These are phyloP conservation scores for Heliamphora exappendiculata DNA, from an alignment of 148 eudicot species.

Conservation along the genomic window DNA sequence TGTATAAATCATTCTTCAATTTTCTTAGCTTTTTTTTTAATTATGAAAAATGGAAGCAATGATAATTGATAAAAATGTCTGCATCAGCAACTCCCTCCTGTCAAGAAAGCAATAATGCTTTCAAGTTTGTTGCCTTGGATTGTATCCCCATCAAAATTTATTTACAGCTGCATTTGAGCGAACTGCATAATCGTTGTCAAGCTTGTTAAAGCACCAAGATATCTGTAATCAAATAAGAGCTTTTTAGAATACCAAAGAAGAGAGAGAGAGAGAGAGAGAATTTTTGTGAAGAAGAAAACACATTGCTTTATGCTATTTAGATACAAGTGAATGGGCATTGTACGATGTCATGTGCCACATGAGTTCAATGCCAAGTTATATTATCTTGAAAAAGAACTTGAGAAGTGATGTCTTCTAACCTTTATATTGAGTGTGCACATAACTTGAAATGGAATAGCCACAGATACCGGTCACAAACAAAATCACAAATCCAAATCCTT, in stretches of 20 bases:
- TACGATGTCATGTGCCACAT: background rate
- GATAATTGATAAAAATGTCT: background rate
- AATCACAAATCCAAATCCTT: background rate
- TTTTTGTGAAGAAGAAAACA: background rate
- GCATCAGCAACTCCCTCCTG: background rate
- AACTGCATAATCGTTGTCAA: background rate
- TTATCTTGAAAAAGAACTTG: background rate
- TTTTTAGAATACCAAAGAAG: background rate
- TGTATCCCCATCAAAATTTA: background rate
- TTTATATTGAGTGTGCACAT: background rate
- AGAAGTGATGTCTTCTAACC: slow-evolving; percentile 5
- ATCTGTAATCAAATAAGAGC: background rate
- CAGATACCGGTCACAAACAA: background rate
- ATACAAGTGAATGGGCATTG: background rate
- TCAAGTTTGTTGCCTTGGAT: background rate
- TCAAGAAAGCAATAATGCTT: background rate
- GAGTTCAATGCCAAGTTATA: no score
- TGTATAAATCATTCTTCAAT: background rate
- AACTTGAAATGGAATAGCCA: background rate
- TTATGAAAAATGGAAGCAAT: background rate
- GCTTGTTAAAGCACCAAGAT: background rate
- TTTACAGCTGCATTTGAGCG: background rate
- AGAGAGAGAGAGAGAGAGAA: background rate
- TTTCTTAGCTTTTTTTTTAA: background rate
- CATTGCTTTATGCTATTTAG: background rate